Conservation (phyloP, 2,329 filamentous ascomycete species). For the Hymenoscyphus infarciens region DNA sequence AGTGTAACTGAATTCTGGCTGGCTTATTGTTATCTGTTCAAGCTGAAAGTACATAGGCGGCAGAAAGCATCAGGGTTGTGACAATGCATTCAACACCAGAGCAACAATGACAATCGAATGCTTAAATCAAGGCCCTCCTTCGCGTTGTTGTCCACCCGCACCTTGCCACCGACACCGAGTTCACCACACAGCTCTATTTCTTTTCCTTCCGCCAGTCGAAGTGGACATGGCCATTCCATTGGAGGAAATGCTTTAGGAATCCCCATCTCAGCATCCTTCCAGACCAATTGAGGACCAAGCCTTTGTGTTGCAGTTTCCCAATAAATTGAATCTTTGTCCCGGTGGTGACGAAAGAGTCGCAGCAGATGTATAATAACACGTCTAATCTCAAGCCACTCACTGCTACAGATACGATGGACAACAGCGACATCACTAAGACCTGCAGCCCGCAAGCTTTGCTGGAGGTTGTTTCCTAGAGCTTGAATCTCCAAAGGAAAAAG, state of each 20-base stretch:
- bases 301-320: not conserved
- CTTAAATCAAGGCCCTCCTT: too few species aligned
- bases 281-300: not conserved
- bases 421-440: too few species aligned
- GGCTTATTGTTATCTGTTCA: too few species aligned
- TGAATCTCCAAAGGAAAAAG: not conserved
- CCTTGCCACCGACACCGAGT: not conserved
- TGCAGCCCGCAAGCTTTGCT: too few species aligned
- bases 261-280: not conserved
- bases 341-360: too few species aligned
- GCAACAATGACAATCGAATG: not conserved
- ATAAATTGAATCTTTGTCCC: not conserved
- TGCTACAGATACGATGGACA: too few species aligned
- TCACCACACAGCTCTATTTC: not conserved
- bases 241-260: not conserved
- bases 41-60: not conserved
- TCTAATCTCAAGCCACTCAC: too few species aligned
- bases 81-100: not conserved
- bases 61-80: not conserved
- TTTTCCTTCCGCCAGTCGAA: not conserved
- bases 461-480: not conserved
- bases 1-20: too few species aligned
- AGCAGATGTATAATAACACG: too few species aligned
- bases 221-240: not conserved
- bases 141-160: not conserved